Evolutionary conservation across 805 yeast species (phyloP).

Genomic region (Yamadazyma sp.): DNA sequence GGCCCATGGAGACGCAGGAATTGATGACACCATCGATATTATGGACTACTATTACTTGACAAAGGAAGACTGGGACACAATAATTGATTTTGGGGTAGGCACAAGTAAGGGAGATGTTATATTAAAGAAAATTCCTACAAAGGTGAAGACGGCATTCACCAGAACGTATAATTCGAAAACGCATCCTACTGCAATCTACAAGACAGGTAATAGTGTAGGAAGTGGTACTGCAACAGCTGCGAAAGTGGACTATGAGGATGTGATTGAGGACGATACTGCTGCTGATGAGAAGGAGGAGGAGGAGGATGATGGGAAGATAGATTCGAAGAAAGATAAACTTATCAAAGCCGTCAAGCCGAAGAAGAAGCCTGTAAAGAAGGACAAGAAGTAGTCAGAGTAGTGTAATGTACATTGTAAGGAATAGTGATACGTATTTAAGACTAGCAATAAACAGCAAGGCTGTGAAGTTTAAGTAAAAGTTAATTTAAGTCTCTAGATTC

Average conservation of each 20-base stretch:
- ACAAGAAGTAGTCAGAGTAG: slow-evolving; percentile 4
- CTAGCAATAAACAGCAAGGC: no score
- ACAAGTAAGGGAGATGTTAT: slow-evolving; percentile 34
- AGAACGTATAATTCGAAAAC: slow-evolving; percentile 69
- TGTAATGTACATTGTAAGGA: no score
- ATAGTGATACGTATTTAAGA: no score
- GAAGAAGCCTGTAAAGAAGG: slow-evolving; percentile 15
- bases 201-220: slow-evolving; percentile 61
- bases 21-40: slow-evolving; percentile 60
- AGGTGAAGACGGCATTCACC: slow-evolving; percentile 84
- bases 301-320: slow-evolving; percentile 48
- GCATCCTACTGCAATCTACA: slow-evolving; percentile 86
- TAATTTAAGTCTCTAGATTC: no score
- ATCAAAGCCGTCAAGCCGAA: slow-evolving; percentile 53
- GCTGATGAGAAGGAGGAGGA: slow-evolving; percentile 41
- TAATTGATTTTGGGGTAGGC: slow-evolving; percentile 84
- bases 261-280: slow-evolving; percentile 57
- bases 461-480: no score
- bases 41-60: slow-evolving; percentile 87
- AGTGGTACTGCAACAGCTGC: slow-evolving; percentile 15
- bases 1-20: slow-evolving; percentile 57
- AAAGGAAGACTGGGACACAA: slow-evolving; percentile 87
- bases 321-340: slow-evolving; percentile 60
- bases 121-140: slow-evolving; percentile 66
- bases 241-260: slow-evolving; percentile 71